A percentile compares a stretch with the other conserved stretches of the same genome.
Evolutionary conservation across 306 rosid species (phyloP).

Genomic region (Corylus avellana): DNA sequence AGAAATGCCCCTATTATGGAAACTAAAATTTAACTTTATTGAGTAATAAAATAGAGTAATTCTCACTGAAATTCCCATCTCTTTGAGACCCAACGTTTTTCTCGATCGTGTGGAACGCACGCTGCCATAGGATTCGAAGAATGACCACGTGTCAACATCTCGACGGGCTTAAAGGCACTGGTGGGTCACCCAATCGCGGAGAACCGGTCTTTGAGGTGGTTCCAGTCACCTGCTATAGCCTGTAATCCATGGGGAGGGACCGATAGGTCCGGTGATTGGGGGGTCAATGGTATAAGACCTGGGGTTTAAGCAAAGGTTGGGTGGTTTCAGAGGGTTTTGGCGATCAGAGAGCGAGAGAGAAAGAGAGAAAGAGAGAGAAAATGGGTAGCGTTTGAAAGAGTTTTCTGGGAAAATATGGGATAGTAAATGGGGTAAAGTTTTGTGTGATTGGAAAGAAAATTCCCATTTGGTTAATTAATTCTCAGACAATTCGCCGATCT

Average conservation of each 20-base stretch:
- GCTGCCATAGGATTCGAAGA: conserved; percentile 41
- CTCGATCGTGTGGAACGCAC: conserved; percentile 63
- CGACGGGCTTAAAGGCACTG: background rate
- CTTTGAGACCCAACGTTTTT: conserved; percentile 68
- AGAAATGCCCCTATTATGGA: background rate
- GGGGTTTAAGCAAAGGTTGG: conserved; percentile 71
- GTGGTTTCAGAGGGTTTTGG: conserved; percentile 80
- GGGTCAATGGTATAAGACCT: conserved; percentile 68
- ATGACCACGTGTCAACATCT: conserved; percentile 48
- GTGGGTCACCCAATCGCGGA: conserved; percentile 50
- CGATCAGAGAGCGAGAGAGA: conserved; percentile 42
- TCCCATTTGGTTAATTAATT: conserved; percentile 27
- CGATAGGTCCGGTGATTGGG: conserved; percentile 55
- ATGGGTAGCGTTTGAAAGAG: conserved; percentile 37
- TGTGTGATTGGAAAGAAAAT: conserved; percentile 21
- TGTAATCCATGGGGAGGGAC: conserved; percentile 37
- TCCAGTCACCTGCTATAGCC: conserved; percentile 53
- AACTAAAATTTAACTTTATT: background rate
- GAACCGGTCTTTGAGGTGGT: conserved; percentile 73
- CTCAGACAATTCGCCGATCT: conserved; percentile 47
- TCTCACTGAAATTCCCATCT: background rate
- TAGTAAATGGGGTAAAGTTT: conserved; percentile 30
- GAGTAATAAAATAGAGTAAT: background rate
- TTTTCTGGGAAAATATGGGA: conserved; percentile 35
- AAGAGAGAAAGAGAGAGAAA: conserved; percentile 13